phyloP scores from a whole-genome alignment of 345 rosid genomes.

The Theobroma cacao region DNA sequence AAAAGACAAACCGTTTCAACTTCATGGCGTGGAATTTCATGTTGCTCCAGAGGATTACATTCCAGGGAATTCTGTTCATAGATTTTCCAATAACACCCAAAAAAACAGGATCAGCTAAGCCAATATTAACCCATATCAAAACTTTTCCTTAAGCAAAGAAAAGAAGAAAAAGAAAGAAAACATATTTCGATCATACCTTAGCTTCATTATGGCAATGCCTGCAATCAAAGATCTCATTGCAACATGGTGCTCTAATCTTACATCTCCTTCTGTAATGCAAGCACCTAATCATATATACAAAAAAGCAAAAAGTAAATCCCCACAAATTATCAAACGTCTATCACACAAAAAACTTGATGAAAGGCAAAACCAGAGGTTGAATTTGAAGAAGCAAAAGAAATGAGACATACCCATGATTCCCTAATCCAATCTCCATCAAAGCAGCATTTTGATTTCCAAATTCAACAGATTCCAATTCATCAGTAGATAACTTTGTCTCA shows the following conservation, averaged over 20 bases:
- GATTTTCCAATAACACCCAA: conserved; percentile 4
- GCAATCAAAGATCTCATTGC: conserved; percentile 76
- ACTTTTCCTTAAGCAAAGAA: not conserved
- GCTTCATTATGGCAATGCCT: conserved; percentile 92
- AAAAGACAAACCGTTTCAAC: conserved; percentile 51
- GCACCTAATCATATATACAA: conserved; percentile 41
- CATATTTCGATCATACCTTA: conserved; percentile 41
- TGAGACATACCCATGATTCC: conserved; percentile 59
- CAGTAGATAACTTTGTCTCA: not conserved
- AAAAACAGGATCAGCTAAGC: not conserved
- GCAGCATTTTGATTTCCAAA: conserved; percentile 14
- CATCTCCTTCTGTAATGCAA: conserved; percentile 82
- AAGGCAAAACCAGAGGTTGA: not conserved
- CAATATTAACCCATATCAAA: not conserved
- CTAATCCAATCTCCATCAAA: conserved; percentile 46
- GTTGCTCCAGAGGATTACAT: conserved; percentile 45
- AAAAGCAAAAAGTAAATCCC: not conserved
- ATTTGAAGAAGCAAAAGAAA: not conserved
- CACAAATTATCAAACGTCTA: not conserved
- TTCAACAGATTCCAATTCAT: conserved; percentile 6
- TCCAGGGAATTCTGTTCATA: conserved; percentile 56
- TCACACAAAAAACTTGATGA: not conserved
- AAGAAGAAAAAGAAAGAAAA: not conserved
- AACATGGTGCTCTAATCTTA: conserved; percentile 83
- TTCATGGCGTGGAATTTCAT: conserved; percentile 80